Base-by-base conservation (phyloP, 2,329 filamentous ascomycete species). In the Exserohilum turcica region DNA sequence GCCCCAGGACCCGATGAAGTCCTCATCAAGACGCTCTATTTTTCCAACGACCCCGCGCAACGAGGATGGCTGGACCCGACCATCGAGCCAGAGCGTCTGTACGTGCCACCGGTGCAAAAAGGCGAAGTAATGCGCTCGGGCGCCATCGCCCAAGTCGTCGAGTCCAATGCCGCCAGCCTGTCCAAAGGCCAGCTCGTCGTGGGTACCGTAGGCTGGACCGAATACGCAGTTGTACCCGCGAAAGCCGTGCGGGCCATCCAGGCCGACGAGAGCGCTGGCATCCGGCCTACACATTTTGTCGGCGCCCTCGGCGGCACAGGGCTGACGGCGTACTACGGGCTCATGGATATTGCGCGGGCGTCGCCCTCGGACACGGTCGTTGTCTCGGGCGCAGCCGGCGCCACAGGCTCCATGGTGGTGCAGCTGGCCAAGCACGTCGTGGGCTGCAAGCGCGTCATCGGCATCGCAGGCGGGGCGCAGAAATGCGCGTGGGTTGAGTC, bases 311-410 rank as follows among this genome's bases (percentile, higher is more conserved):
- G 78, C 5, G 62, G 65, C 8, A 71, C 76, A 2, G 87, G 88
- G 5, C 65, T 92, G 50, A 92, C 90, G 0, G 89, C 89, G 2
- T 92, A 90, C 77, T 87, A 89, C 59, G 89, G 90, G 21, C 83
- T 92, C 69, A 74, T 83, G 19, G 82, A 88, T 51, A 82, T 92
- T 43, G 89, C 83, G 13, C 77, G 86, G 45, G 83, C 87, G 18
- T 84, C 85, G 66, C 73, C 81, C 0, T 86, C 87, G 6, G 88
- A 92, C 61, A 84, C 86, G 0, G 87, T 93, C 1, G 88, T 92
- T 7, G 86, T 93, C 0, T 89, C 86, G 8, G 89, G 88, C 5
- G 90, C 90, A 0, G 90, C 89, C 0, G 90, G 90, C 6, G 90
- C 89, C 0, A 92, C 89, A 0, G 90, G 90, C 1, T 86, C 82